Base-by-base conservation (phyloP, 179 eudicot species). In the Vitellaria paradoxa region DNA sequence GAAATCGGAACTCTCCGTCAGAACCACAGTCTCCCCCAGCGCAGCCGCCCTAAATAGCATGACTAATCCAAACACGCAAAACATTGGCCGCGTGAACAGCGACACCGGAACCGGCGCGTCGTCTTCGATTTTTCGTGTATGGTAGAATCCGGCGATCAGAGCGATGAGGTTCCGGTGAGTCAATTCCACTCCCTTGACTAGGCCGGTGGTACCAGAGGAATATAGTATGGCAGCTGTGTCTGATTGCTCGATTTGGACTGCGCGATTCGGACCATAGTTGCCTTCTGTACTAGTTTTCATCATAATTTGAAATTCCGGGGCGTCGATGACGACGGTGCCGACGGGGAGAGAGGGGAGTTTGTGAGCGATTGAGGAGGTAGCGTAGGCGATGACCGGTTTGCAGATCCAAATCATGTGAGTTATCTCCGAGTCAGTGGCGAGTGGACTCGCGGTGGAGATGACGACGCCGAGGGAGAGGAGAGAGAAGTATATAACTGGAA, bases 141-240 rank as follows among this genome's bases (percentile, higher is more conserved):
- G 66, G 55, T 81, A 77, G 12, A 72, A 45, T 1, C 84, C 86
- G 0, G 79, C 80, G 5, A 88, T 80, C 12, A 87, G 13, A 0
- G 93, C 81, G 8, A 93, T 91, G 0, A 93, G 72, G 71, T 90
- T 93, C 40, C 91, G 85, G 82, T 96, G 99, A 68, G 90, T 87
- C 57, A 92, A 64, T 75, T 89, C 92, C 0, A 96, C 99, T 0
- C 98, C 99, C 78, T 96, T 96, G 3, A 90, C 86, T 71, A 87
- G 76, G 10, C 99, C 99, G 0, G 99, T 96, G 0, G 99, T 96
- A 12, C 99, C 99, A 0, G 99, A 96, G 0, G 99, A 96, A 80
- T 83, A 93, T 1, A 96, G 79, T 6, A 93, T 89, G 6, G 88
- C 90, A 3, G 98, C 98, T 15, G 87, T 17, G n/a, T 87, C 91